Base-by-base conservation (phyloP, 2,329 filamentous ascomycete species). In the Aspergillus pseudoglaucus region DNA sequence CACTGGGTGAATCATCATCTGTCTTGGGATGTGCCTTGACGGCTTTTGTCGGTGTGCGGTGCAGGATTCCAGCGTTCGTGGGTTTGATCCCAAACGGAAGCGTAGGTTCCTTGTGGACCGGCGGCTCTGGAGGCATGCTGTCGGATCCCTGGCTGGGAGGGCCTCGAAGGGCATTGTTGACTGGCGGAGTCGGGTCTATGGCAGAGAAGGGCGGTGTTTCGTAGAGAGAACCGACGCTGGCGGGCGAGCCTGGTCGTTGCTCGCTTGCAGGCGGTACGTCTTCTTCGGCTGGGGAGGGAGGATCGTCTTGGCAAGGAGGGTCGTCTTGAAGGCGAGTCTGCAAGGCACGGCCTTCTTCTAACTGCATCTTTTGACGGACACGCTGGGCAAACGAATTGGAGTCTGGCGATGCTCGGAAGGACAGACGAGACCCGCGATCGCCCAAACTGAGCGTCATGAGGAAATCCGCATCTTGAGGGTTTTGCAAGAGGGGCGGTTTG, bases 301-400 rank as follows among this genome's bases (percentile, higher is more conserved):
- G 37, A 12, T 39, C 37, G 33, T 69, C 64, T 14, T 62, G 64
- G 43, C 60, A 57, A 22, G 53, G 43, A n/a, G 57, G 37, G 7
- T 39, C 37, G 33, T 69, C 64, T 14, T 62, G 64, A 42, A 61
- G 57, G 33, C 65, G 71, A 42, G 74, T 66, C 42, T 78, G 75
- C 45, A 79, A 60, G 8, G 74, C 75, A 47, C 64, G 65, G 5
- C 73, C 76, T 62, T 79, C 76, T 49, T 79, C 76, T 7, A 68
- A 68, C 47, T 75, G 67, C 76, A 79, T 79, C 55, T 69, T 72
- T 23, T 74, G 74, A 47, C 74, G 75, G 7, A 76, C 59, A 6
- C 66, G 64, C 46, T 71, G 68, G 2, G 75, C 70, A 50, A 75
- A 74, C 0, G 74, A 75, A 47, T 69, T 66, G 1, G 72, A 66